phyloP scores from a whole-genome alignment of 2,329 filamentous ascomycete species.

The Cladobotryum mycophilum region DNA sequence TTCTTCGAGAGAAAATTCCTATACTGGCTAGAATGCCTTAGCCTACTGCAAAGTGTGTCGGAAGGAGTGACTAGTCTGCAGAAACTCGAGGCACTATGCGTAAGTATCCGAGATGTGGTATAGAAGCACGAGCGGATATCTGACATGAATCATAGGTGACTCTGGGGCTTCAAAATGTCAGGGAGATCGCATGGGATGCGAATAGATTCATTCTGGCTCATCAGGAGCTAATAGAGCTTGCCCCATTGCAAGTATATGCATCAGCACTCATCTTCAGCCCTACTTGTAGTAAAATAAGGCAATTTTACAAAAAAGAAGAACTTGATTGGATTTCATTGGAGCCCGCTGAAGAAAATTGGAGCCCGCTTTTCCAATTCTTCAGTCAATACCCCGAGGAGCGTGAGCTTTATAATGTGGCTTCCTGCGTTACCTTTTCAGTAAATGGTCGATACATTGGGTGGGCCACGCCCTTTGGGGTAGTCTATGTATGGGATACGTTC shows the following conservation, averaged over 20 bases:
- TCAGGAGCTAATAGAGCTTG: conserved; percentile 1
- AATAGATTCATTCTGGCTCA: conserved; percentile 2
- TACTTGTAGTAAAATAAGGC: not conserved
- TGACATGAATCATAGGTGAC: too few relatives aligned
- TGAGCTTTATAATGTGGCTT: too few relatives aligned
- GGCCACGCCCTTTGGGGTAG: too few relatives aligned
- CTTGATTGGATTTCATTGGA: conserved; percentile 2
- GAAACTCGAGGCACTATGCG: conserved; percentile 5
- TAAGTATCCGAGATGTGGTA: not conserved
- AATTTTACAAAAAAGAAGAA: conserved; percentile 2
- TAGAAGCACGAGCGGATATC: too few relatives aligned
- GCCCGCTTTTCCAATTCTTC: conserved; percentile 5
- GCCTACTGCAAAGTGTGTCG: conserved; percentile 22
- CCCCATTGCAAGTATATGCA: conserved; percentile 4
- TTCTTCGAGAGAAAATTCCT: conserved; percentile 33
- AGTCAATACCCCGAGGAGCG: too few relatives aligned
- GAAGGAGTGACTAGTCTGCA: conserved; percentile 13
- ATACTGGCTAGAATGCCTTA: conserved; percentile 38
- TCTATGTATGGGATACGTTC: too few relatives aligned
- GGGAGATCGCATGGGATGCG: not conserved
- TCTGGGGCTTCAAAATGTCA: not conserved
- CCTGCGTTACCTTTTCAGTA: too few relatives aligned
- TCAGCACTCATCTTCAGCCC: conserved; percentile 8
- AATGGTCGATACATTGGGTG: too few relatives aligned
- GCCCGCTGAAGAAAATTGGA: conserved; percentile 5